Evolutionary conservation across 768 basidiomycete genomes (phyloP).

Genomic region (Candolleomyces efflorescens): DNA sequence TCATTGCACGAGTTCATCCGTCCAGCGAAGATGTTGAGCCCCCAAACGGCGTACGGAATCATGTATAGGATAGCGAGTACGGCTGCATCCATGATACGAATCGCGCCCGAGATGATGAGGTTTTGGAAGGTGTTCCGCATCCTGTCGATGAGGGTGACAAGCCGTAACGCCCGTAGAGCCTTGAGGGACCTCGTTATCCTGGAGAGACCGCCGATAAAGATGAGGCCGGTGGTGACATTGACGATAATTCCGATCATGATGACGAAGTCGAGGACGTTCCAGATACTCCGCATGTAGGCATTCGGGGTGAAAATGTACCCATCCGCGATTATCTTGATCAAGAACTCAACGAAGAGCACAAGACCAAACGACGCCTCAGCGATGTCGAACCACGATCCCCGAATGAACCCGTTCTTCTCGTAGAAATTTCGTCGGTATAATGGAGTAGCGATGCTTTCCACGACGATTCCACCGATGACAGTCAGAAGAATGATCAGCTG

Average conservation of each 20-base stretch:
- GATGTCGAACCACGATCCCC: conserved; percentile 84
- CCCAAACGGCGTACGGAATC: conserved; percentile 93
- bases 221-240: conserved; percentile 66
- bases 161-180: conserved; percentile 80
- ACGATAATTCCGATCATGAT: conserved; percentile 75
- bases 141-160: conserved; percentile 85
- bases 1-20: conserved; percentile 86
- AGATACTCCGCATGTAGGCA: conserved; percentile 86
- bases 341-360: conserved; percentile 72
- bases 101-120: conserved; percentile 80
- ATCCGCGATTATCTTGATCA: conserved; percentile 90
- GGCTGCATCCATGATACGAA: conserved; percentile 85
- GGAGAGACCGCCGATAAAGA: conserved; percentile 74
- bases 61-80: conserved; percentile 87
- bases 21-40: conserved; percentile 88
- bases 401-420: conserved; percentile 48
- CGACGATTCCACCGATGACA: conserved; percentile 77
- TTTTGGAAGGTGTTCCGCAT: conserved; percentile 86
- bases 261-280: conserved; percentile 88
- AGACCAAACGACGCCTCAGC: conserved; percentile 71
- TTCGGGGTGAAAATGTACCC: conserved; percentile 90
- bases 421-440: conserved; percentile 76
- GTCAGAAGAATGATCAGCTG: conserved; percentile 69
- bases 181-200: conserved; percentile 84
- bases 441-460: conserved; percentile 82